Evolutionary conservation across 1,284 basidiomycete species (phyloP).

Genomic region (Neonothopanus nambi): DNA sequence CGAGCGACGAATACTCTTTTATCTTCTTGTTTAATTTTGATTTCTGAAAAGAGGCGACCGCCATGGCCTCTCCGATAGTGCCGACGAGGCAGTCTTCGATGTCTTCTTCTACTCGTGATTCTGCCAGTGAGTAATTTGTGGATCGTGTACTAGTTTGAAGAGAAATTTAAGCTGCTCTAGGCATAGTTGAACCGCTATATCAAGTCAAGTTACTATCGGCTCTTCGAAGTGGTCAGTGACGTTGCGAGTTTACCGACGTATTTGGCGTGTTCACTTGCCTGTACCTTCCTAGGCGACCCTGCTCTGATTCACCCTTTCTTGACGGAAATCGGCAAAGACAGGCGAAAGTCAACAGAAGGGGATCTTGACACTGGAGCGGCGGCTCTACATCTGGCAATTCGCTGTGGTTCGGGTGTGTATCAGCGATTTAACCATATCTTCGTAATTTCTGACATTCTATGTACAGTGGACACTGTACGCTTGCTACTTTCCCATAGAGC

Average conservation of each 20-base stretch:
- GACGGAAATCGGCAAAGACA: constrained; percentile 70
- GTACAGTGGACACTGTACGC: constrained; percentile 60
- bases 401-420: constrained; percentile 77
- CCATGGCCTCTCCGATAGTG: not conserved
- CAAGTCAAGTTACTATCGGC: constrained; percentile 83
- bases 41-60: not conserved
- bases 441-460: constrained; percentile 6
- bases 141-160: not conserved
- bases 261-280: not conserved
- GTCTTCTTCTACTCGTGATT: constrained; percentile 9
- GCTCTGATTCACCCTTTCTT: constrained; percentile 82
- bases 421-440: not conserved
- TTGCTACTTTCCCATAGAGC: constrained; percentile 73
- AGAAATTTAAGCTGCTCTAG: constrained; percentile 10
- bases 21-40: no score
- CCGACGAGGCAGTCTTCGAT: not conserved
- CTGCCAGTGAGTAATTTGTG: constrained; percentile 1
- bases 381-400: constrained; percentile 83
- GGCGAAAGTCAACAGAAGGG: constrained; percentile 46
- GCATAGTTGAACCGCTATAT: constrained; percentile 58
- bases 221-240: constrained; percentile 52
- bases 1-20: not conserved
- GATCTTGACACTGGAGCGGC: constrained; percentile 66
- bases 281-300: constrained; percentile 59
- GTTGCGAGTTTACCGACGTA: not conserved